Evolutionary conservation across 148 eudicot genomes (phyloP).

Genomic region (Amaranthus hypochondriacus): DNA sequence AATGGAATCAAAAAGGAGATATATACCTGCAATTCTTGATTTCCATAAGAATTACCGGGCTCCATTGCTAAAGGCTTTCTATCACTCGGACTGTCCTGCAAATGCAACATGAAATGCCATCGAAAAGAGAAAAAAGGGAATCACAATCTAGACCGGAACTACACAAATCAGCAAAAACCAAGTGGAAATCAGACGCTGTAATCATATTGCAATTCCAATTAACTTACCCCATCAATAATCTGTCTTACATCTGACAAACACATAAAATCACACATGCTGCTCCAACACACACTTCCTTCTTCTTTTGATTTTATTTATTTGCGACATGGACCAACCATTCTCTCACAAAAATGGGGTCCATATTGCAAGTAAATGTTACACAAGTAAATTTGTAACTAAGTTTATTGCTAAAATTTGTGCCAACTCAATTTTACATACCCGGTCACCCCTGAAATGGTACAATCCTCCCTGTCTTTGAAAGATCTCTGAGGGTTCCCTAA

Average conservation of each 20-base stretch:
- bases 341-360: too few relatives aligned
- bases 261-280: background rate
- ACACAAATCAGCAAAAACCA: too few relatives aligned
- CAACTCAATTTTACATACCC: conserved; percentile 22
- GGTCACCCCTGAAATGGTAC: conserved; percentile 28
- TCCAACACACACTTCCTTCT: too few relatives aligned
- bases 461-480: conserved; percentile 35
- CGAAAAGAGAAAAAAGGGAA: too few relatives aligned
- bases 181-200: too few relatives aligned
- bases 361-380: too few relatives aligned
- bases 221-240: background rate
- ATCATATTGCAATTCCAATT: too few relatives aligned
- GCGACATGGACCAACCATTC: too few relatives aligned
- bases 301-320: too few relatives aligned
- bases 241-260: background rate
- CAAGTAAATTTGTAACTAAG: too few relatives aligned
- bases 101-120: background rate
- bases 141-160: too few relatives aligned
- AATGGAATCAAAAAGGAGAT: background rate
- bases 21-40: conserved; percentile 19
- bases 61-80: conserved; percentile 23
- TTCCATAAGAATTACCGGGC: conserved; percentile 14
- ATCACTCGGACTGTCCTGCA: conserved; percentile 30
- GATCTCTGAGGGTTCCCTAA: conserved; percentile 47
- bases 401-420: too few relatives aligned